phyloP scores from a whole-genome alignment of 2,329 filamentous ascomycete species.

The Cercospora zeina region DNA sequence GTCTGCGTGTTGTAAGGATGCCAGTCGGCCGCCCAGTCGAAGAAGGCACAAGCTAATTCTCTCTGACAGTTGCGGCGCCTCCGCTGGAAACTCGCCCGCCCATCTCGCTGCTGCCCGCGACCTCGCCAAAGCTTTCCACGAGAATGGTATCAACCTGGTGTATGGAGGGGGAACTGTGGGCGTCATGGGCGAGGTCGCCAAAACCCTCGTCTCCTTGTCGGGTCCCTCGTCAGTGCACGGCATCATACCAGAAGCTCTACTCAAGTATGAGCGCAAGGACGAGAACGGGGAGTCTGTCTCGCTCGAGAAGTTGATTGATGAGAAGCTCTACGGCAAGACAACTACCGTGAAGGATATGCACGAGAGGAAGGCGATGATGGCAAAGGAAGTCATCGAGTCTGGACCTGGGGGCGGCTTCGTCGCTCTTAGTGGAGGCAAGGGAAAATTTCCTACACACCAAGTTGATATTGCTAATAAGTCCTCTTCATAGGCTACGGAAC shows the following conservation, averaged over 20 bases:
- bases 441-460: neutral
- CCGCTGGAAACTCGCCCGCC: constrained; percentile 67
- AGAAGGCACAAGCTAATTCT: constrained; percentile 8
- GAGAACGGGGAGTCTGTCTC: constrained; percentile 44
- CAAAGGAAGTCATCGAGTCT: constrained; percentile 76
- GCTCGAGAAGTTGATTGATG: constrained; percentile 57
- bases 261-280: constrained; percentile 44
- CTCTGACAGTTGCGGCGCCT: constrained; percentile 71
- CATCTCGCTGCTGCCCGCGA: constrained; percentile 77
- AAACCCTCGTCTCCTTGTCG: constrained; percentile 77
- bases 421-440: constrained; percentile 71
- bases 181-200: constrained; percentile 91
- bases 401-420: constrained; percentile 86
- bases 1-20: constrained; percentile 78
- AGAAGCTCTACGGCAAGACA: constrained; percentile 72
- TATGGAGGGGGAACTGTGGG: constrained; percentile 95
- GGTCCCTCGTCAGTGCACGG: constrained; percentile 85
- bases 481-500: constrained; percentile 66
- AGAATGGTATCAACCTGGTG: constrained; percentile 76
- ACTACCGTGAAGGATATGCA: constrained; percentile 96
- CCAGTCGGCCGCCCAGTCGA: neutral
- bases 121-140: constrained; percentile 72
- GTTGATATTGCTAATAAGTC: neutral
- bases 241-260: constrained; percentile 84
- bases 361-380: constrained; percentile 92